These are phyloP conservation scores for Camelina laxa DNA, from an alignment of 345 rosid genomes.

Conservation along the genomic window DNA sequence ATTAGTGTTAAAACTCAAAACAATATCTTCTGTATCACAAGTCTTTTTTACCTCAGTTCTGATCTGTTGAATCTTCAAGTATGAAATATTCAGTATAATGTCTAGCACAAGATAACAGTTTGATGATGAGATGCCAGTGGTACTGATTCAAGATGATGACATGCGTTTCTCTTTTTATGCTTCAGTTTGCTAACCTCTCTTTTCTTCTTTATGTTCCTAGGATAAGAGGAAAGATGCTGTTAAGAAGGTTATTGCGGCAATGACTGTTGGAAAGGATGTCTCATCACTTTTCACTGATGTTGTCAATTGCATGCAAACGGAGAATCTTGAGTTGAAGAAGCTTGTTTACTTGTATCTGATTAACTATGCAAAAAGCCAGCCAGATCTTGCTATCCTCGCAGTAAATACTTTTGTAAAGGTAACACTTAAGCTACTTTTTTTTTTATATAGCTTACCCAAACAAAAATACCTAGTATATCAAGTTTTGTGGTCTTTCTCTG, in stretches of 20 bases:
- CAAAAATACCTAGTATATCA: not conserved
- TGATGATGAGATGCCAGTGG: not conserved
- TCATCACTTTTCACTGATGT: slow-evolving; percentile 92
- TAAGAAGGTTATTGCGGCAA: slow-evolving; percentile 95
- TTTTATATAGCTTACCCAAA: not conserved
- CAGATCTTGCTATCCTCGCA: slow-evolving; percentile 95
- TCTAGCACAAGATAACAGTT: not conserved
- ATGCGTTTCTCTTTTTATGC: slow-evolving; percentile 16
- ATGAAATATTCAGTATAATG: not conserved
- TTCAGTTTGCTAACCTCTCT: slow-evolving; percentile 2
- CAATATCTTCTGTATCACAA: too few species aligned
- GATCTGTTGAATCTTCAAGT: too few species aligned
- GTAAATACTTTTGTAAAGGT: slow-evolving; percentile 98
- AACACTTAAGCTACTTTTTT: slow-evolving; percentile 17
- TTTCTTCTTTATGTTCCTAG: slow-evolving; percentile 37
- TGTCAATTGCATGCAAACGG: slow-evolving; percentile 96
- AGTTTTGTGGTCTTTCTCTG: not conserved
- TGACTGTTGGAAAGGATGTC: slow-evolving; percentile 98
- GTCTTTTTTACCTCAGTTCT: too few species aligned
- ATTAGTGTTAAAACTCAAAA: too few species aligned
- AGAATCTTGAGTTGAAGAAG: slow-evolving; percentile 92
- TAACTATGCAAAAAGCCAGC: slow-evolving; percentile 95
- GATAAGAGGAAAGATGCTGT: slow-evolving; percentile 99
- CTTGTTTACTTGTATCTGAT: slow-evolving; percentile 88
- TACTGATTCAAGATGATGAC: slow-evolving; percentile 22